A percentile compares a stretch with the other conserved stretches of the same genome.
phyloP scores from a whole-genome alignment of 2,329 filamentous ascomycete genomes.

The Zymoseptoria pseudotritici region DNA sequence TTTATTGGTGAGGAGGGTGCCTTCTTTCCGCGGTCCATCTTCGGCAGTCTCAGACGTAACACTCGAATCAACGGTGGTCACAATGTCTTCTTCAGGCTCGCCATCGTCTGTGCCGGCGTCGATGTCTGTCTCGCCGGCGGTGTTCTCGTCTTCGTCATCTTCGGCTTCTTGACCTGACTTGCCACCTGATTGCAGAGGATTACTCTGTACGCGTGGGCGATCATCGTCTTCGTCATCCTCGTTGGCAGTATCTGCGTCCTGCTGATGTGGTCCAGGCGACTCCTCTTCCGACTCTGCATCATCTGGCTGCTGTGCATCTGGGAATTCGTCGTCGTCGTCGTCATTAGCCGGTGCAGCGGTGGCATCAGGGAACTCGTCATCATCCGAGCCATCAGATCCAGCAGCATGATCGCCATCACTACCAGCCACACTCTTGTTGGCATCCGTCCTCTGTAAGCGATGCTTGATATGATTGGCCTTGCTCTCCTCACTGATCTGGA shows the following conservation, averaged over 20 bases:
- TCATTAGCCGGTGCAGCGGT: slow-evolving; percentile 17
- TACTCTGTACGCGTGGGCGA: slow-evolving; percentile 18
- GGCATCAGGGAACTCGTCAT: slow-evolving; percentile 24
- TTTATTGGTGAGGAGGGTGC: slow-evolving; percentile 29
- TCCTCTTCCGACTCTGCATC: slow-evolving; percentile 17
- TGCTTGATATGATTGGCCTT: slow-evolving; percentile 74
- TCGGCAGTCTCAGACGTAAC: slow-evolving; percentile 16
- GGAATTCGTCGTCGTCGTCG: slow-evolving; percentile 33
- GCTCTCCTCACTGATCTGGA: slow-evolving; percentile 82
- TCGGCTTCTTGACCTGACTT: slow-evolving; percentile 7
- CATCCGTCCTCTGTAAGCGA: slow-evolving; percentile 40
- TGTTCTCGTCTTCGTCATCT: slow-evolving; percentile 22
- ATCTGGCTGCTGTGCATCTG: slow-evolving; percentile 28
- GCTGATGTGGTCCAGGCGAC: slow-evolving; percentile 18
- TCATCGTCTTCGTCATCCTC: slow-evolving; percentile 24
- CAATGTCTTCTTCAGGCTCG: slow-evolving; percentile 19
- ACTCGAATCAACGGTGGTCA: slow-evolving; percentile 1
- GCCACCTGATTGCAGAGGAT: slow-evolving; percentile 33
- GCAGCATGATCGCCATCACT: slow-evolving; percentile 28
- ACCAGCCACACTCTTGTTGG: slow-evolving; percentile 14
- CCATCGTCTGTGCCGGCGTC: slow-evolving; percentile 28
- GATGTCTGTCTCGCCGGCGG: slow-evolving; percentile 20
- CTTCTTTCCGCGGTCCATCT: slow-evolving; percentile 21
- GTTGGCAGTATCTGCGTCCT: slow-evolving; percentile 11
- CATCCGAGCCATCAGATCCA: slow-evolving; percentile 25